Percentiles rank a stretch among this genome's conserved stretches.
Evolutionary conservation across 1,284 basidiomycete genomes (phyloP).

Genomic region (Fomitiporia mediterranea): DNA sequence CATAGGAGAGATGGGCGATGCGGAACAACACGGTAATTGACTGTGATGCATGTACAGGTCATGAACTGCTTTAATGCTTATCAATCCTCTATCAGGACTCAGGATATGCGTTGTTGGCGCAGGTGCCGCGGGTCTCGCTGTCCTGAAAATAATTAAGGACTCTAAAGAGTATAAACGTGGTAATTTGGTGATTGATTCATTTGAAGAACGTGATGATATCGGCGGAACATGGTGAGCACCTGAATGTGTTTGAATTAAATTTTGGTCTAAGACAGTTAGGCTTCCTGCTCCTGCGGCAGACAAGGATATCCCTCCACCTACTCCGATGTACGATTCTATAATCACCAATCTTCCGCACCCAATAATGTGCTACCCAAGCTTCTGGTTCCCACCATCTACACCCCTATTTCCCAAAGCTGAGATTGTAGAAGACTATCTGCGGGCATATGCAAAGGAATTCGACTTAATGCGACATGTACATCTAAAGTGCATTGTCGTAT

Average conservation of each 20-base stretch:
- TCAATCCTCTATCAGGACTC: neutral
- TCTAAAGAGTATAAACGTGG: conserved; percentile 50
- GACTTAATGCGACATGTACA: conserved; percentile 50
- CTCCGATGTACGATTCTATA: conserved; percentile 70
- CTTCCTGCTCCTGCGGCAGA: conserved; percentile 44
- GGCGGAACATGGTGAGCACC: conserved; percentile 67
- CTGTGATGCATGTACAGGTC: no score
- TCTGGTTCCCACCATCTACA: conserved; percentile 63
- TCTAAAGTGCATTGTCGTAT: conserved; percentile 46
- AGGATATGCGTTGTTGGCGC: conserved; percentile 65
- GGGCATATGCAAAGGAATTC: conserved; percentile 55
- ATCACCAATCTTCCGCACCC: conserved; percentile 75
- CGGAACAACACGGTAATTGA: no score
- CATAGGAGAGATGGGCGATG: no score
- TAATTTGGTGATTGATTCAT: conserved; percentile 51
- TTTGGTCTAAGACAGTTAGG: conserved; percentile 35
- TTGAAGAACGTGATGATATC: conserved; percentile 58
- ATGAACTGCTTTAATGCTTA: neutral
- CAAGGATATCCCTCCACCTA: conserved; percentile 43
- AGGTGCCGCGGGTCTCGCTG: conserved; percentile 63
- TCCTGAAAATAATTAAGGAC: conserved; percentile 58
- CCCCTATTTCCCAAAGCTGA: conserved; percentile 58
- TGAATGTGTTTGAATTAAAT: neutral
- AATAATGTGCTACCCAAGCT: conserved; percentile 61
- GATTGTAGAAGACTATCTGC: conserved; percentile 56